Evolutionary conservation across 1,139 yeast genomes (phyloP), one percentile per base, ranked within the genome.

Genomic region (Hemisphaericaspora lyxosophila): DNA sequence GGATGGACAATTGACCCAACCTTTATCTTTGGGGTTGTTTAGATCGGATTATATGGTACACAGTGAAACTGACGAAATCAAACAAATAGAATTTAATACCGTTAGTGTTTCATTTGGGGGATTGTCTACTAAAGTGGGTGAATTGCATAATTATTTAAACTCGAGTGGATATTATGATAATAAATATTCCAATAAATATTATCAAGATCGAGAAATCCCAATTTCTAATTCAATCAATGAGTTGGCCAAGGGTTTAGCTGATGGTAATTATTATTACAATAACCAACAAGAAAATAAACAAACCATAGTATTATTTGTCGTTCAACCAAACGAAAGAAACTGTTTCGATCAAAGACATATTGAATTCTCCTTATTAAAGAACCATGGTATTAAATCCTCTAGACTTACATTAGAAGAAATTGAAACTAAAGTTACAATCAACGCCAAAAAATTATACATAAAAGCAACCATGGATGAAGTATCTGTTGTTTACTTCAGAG

Each of bases 21-120:
- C 81, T 1, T 66, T 87, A 32, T 78, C 90, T 0, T 70, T 90
- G 36, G 97, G 97, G 1, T 62, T 92, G 17, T 90, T 90, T 59
- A 76, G 99, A 58, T 85, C 95, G 0, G 98, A 92, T 55, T 92
- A 90, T 53, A 81, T 92, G 81, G 71, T 87, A 30, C 85, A 88
- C 51, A 60, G 62, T 19, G 59, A 62, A 15, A 42, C 43, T 11
- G 52, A 59, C 19, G 62, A 63, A 22, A 83, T 92, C 54, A 90
- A 90, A 56, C 98, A 94, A 60, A 90, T 92, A 38, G 99, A 92
- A 58, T 92, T 90, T 67, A 92, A 92, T 60, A 89, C 98, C 1
- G 90, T 92, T 3, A 85, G 96, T 52, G 96, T 92, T 2, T 89
- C 97, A 1, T 92, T 92, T 68, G 97, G 95, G 16, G 97, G 95